Base-by-base conservation (phyloP, 352 stramenopile species). In the Elongisporangium senticosum region DNA sequence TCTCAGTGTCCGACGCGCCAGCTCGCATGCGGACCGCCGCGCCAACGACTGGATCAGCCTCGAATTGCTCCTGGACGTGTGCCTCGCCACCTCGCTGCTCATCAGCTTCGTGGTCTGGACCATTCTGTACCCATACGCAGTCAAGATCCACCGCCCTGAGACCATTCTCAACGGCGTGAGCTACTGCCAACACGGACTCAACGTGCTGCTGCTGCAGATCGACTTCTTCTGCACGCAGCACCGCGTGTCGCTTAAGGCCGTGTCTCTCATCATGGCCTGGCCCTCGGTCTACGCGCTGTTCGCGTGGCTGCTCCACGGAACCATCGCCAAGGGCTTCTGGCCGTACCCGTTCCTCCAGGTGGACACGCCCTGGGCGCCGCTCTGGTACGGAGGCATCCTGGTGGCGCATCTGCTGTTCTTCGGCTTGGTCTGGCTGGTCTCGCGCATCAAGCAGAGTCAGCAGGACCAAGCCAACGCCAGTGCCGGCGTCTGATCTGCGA, bases 301-400 rank as follows among this genome's bases (percentile, higher is more conserved):
- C 56, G 67, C 83, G 10, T 94, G 84, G 82, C 77, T 91, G 43
- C 59, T 94, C 21, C 84, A 94, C 61, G 77, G 71, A 39, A 87
- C 73, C 0, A 67, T 89, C 43, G 74, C 73, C 7, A 74, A 73
- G 43, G 77, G 77, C 19, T 90, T 89, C 56, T 94, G 82, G 84
- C 84, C 82, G 17, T 94, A 94, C 52, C 84, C 84, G 47, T 94
- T 94, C 63, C 59, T 94, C 21, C 59, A 86, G 20, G 49, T 90
- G 20, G 53, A 90, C 51, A 89, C 79, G n/a, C 84, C 80, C 6
- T 89, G 66, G 66, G 80, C 84, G 2, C 82, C 82, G 3, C 53
- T 90, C 22, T 91, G 82, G 84, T 94, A 90, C 58, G 72, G 64
- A 5, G 74, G 78, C 5, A 48, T 89, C 22, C 60, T 92, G 19